Base-by-base conservation (phyloP, 2,329 filamentous ascomycete genomes). In the Penicillium sp. region DNA sequence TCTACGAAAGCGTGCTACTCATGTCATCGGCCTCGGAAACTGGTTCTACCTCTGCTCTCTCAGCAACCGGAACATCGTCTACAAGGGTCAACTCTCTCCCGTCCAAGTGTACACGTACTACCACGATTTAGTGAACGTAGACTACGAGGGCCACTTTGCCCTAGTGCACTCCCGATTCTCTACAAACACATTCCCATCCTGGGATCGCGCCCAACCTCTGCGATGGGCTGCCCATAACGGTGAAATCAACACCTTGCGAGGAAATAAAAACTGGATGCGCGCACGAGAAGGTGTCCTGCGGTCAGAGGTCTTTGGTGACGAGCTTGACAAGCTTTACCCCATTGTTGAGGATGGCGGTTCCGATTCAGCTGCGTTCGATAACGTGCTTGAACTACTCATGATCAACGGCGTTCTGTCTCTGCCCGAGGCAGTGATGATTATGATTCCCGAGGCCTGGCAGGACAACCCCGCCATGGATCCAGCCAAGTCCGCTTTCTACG, bases 241-340 rank as follows among this genome's bases (percentile, higher is more conserved):
- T 82, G 93, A 97, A 79, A 97, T 97, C 73, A 97, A 97, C 77
- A 97, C 93, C 2, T 81, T 97, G 60, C 89, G 93, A 72, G 93
- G 93, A 59, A 97, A 97, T 81, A 97, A 97, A 83, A 97, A 97
- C 79, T 97, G 93, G 93, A 97, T 97, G 93, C 89, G 92, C 66
- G 93, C 93, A 60, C 88, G 93, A 71, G 93, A 97, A 79, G 93
- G 93, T 76, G 87, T 96, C 62, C 89, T 97, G 84, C 89, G 91
- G 72, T 97, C 93, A 2, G 87, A 92, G 63, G 82, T 96, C 53
- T 97, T 97, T 72, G 91, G 90, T 61, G 91, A 96, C 29, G 92
- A 97, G 69, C 86, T 97, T 16, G 92, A 97, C 76, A 79, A 82
- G 67, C 85, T 97, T 55, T 97, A 96, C 74, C 93, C 93, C 24